These are phyloP conservation scores for Lactarius trivialis DNA, from an alignment of 768 basidiomycete genomes.

Conservation along the genomic window DNA sequence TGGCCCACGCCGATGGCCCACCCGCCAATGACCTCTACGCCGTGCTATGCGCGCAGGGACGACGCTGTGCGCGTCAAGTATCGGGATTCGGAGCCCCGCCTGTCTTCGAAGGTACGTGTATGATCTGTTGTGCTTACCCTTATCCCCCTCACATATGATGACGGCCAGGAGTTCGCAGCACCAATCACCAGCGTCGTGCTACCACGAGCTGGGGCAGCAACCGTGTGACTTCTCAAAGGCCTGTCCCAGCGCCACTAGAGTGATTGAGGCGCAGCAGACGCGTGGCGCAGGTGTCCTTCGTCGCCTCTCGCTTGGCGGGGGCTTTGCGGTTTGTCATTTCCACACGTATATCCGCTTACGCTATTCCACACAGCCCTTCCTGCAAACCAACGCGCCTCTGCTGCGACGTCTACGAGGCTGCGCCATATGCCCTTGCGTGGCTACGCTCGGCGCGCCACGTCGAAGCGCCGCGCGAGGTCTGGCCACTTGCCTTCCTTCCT, in stretches of 20 bases:
- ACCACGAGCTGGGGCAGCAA: conserved; percentile 48
- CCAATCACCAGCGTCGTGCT: conserved; percentile 41
- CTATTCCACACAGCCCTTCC: conserved; percentile 20
- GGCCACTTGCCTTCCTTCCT: no score
- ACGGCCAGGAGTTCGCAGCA: conserved; percentile 9
- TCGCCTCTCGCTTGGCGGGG: conserved; percentile 62
- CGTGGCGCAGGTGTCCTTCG: conserved; percentile 67
- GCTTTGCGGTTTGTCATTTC: conserved; percentile 48
- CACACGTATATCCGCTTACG: not conserved
- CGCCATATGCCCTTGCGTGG: no score
- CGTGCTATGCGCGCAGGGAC: no score
- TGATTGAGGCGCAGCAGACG: conserved; percentile 43
- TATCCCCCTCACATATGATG: conserved; percentile 10
- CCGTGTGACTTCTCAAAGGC: conserved; percentile 42
- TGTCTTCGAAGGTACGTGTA: conserved; percentile 22
- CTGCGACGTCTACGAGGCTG: no score
- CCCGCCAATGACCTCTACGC: no score
- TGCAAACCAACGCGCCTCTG: not conserved
- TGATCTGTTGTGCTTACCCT: not conserved
- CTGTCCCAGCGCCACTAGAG: conserved; percentile 25
- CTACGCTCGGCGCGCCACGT: no score
- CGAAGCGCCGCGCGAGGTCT: no score
- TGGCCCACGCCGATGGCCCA: no score
- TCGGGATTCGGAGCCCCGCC: conserved; percentile 12
- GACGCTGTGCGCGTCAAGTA: no score